phyloP scores from a whole-genome alignment of 192 early-diverging fungal genomes.

The Diversispora eburnea region DNA sequence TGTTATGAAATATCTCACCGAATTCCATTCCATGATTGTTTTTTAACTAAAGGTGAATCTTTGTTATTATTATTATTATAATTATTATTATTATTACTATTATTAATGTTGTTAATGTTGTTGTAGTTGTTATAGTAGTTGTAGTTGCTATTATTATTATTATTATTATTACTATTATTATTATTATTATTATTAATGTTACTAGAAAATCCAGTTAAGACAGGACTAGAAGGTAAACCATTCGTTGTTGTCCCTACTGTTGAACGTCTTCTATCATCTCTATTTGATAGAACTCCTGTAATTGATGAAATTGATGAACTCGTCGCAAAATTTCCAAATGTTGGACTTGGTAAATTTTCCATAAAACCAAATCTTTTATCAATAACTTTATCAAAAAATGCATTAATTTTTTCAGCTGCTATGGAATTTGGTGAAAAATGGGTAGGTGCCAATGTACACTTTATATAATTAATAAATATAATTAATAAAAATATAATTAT shows the following conservation, averaged over 20 bases:
- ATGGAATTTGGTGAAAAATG: slow-evolving; percentile 21
- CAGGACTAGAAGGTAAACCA: too few relatives aligned
- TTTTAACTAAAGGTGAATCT: not conserved
- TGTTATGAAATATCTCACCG: not conserved
- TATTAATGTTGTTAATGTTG: too few relatives aligned
- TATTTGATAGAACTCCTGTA: not conserved
- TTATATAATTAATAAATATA: not conserved
- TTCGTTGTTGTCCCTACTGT: too few relatives aligned
- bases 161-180: too few relatives aligned
- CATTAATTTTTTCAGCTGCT: slow-evolving; percentile 15
- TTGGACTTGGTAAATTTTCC: slow-evolving; percentile 2
- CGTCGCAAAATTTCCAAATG: not conserved
- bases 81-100: not conserved
- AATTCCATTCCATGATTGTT: slow-evolving; percentile 16
- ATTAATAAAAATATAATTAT: not conserved
- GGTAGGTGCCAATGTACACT: slow-evolving; percentile 22
- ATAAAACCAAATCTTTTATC: slow-evolving; percentile 18
- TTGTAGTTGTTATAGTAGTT: too few relatives aligned
- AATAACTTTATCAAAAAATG: slow-evolving; percentile 28
- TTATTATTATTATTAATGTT: too few relatives aligned
- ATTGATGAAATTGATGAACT: not conserved
- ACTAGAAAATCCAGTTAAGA: too few relatives aligned
- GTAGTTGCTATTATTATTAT: too few relatives aligned
- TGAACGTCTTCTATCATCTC: slow-evolving; percentile 14
- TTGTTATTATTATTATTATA: not conserved